Percentiles rank a stretch among this genome's conserved stretches.
phyloP scores from a whole-genome alignment of 2,329 filamentous ascomycete species.

The Trichophyton benhamiae region DNA sequence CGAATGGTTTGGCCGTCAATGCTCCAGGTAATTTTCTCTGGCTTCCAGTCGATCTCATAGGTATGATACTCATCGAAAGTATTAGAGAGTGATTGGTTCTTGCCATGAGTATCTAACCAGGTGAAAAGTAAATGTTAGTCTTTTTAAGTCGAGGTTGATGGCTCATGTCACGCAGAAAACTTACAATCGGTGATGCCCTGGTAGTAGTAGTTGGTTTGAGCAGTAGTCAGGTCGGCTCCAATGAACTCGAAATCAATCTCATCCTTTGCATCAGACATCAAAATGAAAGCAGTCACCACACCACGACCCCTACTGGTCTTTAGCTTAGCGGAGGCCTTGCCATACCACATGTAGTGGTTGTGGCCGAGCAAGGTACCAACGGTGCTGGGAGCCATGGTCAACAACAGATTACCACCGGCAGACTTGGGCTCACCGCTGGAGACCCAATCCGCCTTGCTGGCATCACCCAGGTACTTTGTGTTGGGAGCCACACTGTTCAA shows the following conservation, averaged over 20 bases:
- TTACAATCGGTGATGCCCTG: constrained; percentile 85
- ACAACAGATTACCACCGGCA: constrained; percentile 52
- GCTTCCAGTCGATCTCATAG: constrained; percentile 88
- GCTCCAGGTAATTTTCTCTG: constrained; percentile 73
- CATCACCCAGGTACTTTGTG: constrained; percentile 73
- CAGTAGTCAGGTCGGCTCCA: constrained; percentile 60
- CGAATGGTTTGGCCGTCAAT: constrained; percentile 71
- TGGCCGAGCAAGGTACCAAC: constrained; percentile 77
- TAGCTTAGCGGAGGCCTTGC: constrained; percentile 72
- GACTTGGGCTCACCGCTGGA: constrained; percentile 61
- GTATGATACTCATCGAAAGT: constrained; percentile 71
- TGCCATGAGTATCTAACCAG: constrained; percentile 52
- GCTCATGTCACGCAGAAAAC: constrained; percentile 21
- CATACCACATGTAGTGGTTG: constrained; percentile 92
- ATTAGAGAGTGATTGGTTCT: constrained; percentile 55
- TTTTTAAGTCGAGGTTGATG: background rate
- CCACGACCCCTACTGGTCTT: constrained; percentile 74
- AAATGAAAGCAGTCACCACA: constrained; percentile 94
- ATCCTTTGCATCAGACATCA: constrained; percentile 90
- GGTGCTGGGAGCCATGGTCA: constrained; percentile 80
- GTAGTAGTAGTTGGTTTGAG: constrained; percentile 95
- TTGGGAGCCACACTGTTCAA: constrained; percentile 60
- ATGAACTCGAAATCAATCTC: constrained; percentile 97
- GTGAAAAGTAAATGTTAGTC: constrained; percentile 1
- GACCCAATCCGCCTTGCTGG: constrained; percentile 74